Evolutionary conservation across 148 eudicot genomes (phyloP).

Genomic region (Cornus controversa): DNA sequence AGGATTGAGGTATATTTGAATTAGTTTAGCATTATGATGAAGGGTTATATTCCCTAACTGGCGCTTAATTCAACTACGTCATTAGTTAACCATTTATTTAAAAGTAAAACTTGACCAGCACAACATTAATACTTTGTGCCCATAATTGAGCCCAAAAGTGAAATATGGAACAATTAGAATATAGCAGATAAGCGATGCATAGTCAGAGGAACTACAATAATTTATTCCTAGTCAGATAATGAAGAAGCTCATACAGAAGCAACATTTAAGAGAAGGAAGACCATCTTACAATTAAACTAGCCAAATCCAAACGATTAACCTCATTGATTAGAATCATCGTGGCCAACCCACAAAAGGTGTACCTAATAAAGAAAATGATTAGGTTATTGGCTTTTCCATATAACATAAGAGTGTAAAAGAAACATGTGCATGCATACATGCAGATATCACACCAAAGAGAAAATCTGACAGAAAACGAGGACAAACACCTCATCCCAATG

Average conservation of each 20-base stretch:
- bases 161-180: not conserved
- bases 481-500: conserved; percentile 7
- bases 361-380: conserved; percentile 39
- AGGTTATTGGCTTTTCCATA: not conserved
- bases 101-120: not conserved
- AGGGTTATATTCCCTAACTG: not conserved
- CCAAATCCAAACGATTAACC: conserved; percentile 78
- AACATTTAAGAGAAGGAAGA: not conserved
- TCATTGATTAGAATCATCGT: conserved; percentile 85
- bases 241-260: not conserved
- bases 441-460: not conserved
- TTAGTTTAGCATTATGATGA: not conserved
- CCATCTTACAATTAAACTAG: conserved; percentile 66
- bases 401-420: not conserved
- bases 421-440: not conserved
- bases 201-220: not conserved
- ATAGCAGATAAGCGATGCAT: not conserved
- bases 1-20: not conserved
- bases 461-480: not conserved
- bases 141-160: not conserved
- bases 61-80: not conserved
- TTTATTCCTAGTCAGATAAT: not conserved
- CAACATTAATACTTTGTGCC: not conserved
- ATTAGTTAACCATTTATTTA: not conserved
- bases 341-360: conserved; percentile 93